Evolutionary conservation across 306 rosid genomes (phyloP), one percentile per base, ranked within the genome.

Genomic region (Astragalus membranaceus): DNA sequence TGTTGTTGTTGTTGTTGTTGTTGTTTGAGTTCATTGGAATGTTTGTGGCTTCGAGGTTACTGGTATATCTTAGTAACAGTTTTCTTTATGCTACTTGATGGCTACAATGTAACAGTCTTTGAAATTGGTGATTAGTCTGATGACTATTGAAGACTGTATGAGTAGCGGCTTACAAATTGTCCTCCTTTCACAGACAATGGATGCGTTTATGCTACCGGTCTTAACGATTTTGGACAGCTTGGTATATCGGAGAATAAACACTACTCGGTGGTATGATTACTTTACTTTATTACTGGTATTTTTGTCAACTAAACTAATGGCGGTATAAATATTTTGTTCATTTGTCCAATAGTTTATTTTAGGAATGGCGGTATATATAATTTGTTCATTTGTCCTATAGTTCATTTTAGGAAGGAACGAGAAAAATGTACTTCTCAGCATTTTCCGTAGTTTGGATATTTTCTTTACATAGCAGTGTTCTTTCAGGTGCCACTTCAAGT

Each of bases 171-270:
- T 43, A 90, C 71, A n/a, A 59, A 80, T 71, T 78, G 51, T 83
- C 64, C 68, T 79, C 80, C 66, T 80, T 83, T 89, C 82, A 71
- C 91, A 80, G 91, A 84, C 37, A 52, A 75, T 42, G 96, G 98
- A 77, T 79, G 83, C 6, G 89, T 93, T 75, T 93, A 79, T 75
- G 89, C 97, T 29, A 75, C 97, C 9, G 98, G 98, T 78, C 97
- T 93, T 60, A 93, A 93, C 75, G 92, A 93, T 87, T 90, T 80
- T 7, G 96, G 97, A 42, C 97, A 93, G 78, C 97, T 93, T 66
- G 98, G 96, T 26, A 76, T 55, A 47, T 80, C 90, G 8, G 80
- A 80, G 74, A 84, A 78, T 68, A 77, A 74, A 36, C 41, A 29
- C 29, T 87, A 87, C 74, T 67, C 83, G 10, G 20, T 76, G 60